These are phyloP conservation scores for Claviceps humidiphila DNA, from an alignment of 2,329 filamentous ascomycete genomes.

Conservation along the genomic window DNA sequence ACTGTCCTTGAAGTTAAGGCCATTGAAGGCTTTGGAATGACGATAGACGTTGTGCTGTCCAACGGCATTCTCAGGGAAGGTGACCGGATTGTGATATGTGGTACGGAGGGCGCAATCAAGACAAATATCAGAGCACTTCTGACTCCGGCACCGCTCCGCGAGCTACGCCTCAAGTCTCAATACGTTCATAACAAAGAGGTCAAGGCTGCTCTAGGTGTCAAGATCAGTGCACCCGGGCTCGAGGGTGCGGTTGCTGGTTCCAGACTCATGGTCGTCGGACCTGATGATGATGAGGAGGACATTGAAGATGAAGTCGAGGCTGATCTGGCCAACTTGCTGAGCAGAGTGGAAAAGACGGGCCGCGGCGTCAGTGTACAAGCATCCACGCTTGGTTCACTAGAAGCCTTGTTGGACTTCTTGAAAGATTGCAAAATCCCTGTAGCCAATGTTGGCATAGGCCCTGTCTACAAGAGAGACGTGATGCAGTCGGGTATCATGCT, in stretches of 20 bases:
- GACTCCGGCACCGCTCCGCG: constrained; percentile 84
- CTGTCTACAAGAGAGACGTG: constrained; percentile 95
- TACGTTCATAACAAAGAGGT: constrained; percentile 99
- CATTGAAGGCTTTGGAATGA: constrained; percentile 96
- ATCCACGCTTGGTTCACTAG: constrained; percentile 90
- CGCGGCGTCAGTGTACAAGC: constrained; percentile 95
- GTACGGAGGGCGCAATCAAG: constrained; percentile 88
- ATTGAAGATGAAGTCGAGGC: constrained; percentile 93
- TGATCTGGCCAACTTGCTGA: constrained; percentile 82
- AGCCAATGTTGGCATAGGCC: constrained; percentile 91
- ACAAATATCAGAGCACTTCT: constrained; percentile 92
- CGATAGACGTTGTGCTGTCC: constrained; percentile 90
- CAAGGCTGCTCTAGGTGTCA: constrained; percentile 95
- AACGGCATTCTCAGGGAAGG: constrained; percentile 93
- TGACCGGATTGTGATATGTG: constrained; percentile 87
- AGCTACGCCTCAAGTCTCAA: constrained; percentile 84
- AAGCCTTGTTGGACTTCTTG: constrained; percentile 92
- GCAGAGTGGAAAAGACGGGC: constrained; percentile 79
- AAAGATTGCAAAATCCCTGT: constrained; percentile 95
- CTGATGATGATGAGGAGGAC: constrained; percentile 93
- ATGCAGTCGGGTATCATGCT: constrained; percentile 93
- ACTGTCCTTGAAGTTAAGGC: constrained; percentile 98
- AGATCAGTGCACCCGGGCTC: constrained; percentile 92
- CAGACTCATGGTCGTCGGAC: constrained; percentile 81
- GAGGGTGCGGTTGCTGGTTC: constrained; percentile 96